Evolutionary conservation across 495 filamentous ascomycete species (phyloP).

Genomic region (Penicillium arizonense): DNA sequence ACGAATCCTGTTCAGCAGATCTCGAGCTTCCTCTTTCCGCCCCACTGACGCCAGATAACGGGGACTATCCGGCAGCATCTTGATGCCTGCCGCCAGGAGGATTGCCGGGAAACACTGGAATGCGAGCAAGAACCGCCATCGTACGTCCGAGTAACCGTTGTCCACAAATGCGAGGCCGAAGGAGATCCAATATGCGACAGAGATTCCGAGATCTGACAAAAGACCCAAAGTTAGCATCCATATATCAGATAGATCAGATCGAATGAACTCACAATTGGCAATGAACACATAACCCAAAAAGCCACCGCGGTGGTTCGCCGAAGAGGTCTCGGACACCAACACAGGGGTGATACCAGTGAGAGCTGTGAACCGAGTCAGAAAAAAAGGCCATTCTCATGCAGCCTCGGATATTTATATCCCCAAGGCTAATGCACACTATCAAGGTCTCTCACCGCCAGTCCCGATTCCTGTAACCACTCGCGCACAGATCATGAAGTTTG

Average conservation of each 20-base stretch:
- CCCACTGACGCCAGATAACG: constrained; percentile 42
- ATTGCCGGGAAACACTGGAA: constrained; percentile 56
- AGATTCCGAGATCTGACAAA: constrained; percentile 52
- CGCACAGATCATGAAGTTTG: constrained; percentile 54
- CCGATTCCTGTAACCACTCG: constrained; percentile 57
- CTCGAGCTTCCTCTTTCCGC: constrained; percentile 37
- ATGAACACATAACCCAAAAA: constrained; percentile 54
- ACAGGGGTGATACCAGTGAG: constrained; percentile 53
- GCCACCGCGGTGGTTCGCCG: constrained; percentile 44
- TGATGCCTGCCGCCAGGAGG: constrained; percentile 47
- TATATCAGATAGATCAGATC: background rate
- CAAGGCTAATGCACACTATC: constrained; percentile 4
- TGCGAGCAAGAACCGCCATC: constrained; percentile 56
- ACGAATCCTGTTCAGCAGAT: constrained; percentile 31
- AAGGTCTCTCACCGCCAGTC: constrained; percentile 37
- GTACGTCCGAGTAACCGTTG: constrained; percentile 46
- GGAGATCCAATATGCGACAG: constrained; percentile 61
- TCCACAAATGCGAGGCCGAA: constrained; percentile 56
- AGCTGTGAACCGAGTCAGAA: constrained; percentile 20
- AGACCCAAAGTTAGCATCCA: constrained; percentile 14
- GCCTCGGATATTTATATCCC: background rate
- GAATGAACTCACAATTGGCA: constrained; percentile 42
- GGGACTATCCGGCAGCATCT: constrained; percentile 48
- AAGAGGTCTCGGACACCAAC: constrained; percentile 50
- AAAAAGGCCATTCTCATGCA: too few relatives aligned